These are phyloP conservation scores for Hypomyces perniciosus DNA, from an alignment of 2,329 filamentous ascomycete species.

Conservation along the genomic window DNA sequence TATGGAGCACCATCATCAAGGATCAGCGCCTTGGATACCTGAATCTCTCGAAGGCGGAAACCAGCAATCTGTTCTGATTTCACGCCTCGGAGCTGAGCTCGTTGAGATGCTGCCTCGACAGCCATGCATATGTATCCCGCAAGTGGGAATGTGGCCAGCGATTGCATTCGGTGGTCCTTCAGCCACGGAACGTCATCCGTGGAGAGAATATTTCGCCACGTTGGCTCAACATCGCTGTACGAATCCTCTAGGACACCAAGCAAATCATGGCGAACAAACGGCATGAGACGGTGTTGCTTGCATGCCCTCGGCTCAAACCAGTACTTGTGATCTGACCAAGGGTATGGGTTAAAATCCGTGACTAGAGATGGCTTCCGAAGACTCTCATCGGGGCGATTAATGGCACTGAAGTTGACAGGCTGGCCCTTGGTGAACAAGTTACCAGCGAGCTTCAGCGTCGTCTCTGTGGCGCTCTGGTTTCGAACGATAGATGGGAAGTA, in stretches of 20 bases:
- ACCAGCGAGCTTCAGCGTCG: conserved; percentile 38
- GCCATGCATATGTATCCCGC: conserved; percentile 48
- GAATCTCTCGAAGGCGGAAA: conserved; percentile 20
- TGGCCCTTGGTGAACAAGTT: conserved; percentile 41
- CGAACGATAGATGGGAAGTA: conserved; percentile 45
- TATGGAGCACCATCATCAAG: conserved; percentile 21
- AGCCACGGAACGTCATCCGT: conserved; percentile 50
- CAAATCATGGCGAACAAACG: conserved; percentile 37
- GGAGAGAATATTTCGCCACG: conserved; percentile 43
- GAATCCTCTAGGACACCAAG: conserved; percentile 40
- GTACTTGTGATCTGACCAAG: conserved; percentile 42
- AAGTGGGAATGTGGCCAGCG: conserved; percentile 49
- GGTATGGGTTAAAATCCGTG: conserved; percentile 41
- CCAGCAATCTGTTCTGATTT: conserved; percentile 17
- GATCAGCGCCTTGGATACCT: conserved; percentile 22
- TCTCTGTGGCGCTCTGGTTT: conserved; percentile 43
- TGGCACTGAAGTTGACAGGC: conserved; percentile 36
- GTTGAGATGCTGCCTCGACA: conserved; percentile 39
- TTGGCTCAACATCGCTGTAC: conserved; percentile 40
- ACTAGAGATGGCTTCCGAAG: conserved; percentile 24
- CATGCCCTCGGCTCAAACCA: conserved; percentile 44
- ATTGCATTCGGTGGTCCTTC: conserved; percentile 53
- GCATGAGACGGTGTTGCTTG: conserved; percentile 35
- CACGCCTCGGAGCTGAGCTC: conserved; percentile 20
- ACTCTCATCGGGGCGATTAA: conserved; percentile 34